Evolutionary conservation across 2,329 filamentous ascomycete genomes (phyloP).

Genomic region (Fusarium pseudocircinatum): DNA sequence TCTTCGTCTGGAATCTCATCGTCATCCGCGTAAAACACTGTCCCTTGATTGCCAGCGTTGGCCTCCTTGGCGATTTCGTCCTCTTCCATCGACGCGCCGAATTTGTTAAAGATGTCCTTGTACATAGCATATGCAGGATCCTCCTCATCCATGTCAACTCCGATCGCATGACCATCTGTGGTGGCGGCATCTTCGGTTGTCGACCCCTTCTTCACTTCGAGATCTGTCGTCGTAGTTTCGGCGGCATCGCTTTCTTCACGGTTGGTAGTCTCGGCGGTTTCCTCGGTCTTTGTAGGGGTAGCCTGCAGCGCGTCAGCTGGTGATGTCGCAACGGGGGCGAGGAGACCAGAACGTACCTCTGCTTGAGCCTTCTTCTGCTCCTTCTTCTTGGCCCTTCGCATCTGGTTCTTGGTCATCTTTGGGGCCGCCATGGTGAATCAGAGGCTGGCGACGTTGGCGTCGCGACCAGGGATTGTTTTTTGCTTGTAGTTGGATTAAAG

Average conservation of each 20-base stretch:
- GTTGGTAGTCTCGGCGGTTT: slow-evolving; percentile 33
- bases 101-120: slow-evolving; percentile 83
- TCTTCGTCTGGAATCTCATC: slow-evolving; percentile 88
- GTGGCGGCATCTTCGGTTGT: slow-evolving; percentile 49
- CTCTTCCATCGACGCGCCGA: slow-evolving; percentile 72
- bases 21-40: slow-evolving; percentile 84
- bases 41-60: slow-evolving; percentile 79
- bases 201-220: slow-evolving; percentile 54
- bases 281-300: slow-evolving; percentile 26
- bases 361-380: slow-evolving; percentile 78
- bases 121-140: slow-evolving; percentile 86
- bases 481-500: slow-evolving; percentile 44
- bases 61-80: slow-evolving; percentile 72
- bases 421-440: slow-evolving; percentile 64
- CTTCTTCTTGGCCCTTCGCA: slow-evolving; percentile 94
- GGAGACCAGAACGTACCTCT: slow-evolving; percentile 53
- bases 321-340: background rate
- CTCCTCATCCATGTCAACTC: slow-evolving; percentile 71
- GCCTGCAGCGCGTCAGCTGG: slow-evolving; percentile 36
- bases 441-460: slow-evolving; percentile 40
- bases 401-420: slow-evolving; percentile 94
- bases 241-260: slow-evolving; percentile 47
- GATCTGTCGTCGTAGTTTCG: slow-evolving; percentile 48
- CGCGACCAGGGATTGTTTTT: slow-evolving; percentile 41
- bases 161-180: slow-evolving; percentile 63